Conservation (phyloP, 768 basidiomycete genomes). For the Arthromyces matolae region DNA sequence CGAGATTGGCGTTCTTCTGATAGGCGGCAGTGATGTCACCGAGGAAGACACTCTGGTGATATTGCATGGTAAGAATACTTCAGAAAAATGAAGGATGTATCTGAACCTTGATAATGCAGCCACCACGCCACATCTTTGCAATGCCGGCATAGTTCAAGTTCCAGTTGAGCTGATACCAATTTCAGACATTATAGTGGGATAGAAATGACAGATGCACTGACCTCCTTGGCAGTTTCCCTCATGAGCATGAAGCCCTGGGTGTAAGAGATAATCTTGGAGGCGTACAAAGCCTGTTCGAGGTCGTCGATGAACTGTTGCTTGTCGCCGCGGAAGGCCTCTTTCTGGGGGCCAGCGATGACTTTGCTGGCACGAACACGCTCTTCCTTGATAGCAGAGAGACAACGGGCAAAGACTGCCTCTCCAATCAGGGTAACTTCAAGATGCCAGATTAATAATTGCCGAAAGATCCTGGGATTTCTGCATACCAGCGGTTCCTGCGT, state of each 20-base stretch:
- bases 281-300: constrained; percentile 98
- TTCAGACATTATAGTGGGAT: not conserved
- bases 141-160: constrained; percentile 97
- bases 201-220: constrained; percentile 21
- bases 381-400: constrained; percentile 93
- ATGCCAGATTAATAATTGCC: constrained; percentile 4
- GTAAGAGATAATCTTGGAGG: constrained; percentile 99
- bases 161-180: constrained; percentile 60
- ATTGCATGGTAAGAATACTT: not conserved
- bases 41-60: constrained; percentile 88
- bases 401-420: constrained; percentile 98
- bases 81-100: not conserved
- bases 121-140: constrained; percentile 99
- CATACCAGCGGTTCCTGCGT: constrained; percentile 82
- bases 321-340: constrained; percentile 93
- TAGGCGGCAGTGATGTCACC: constrained; percentile 91
- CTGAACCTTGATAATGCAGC: constrained; percentile 93
- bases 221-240: constrained; percentile 96
- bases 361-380: constrained; percentile 95
- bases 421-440: constrained; percentile 91
- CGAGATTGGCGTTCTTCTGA: constrained; percentile 76
- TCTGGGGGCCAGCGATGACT: constrained; percentile 84
- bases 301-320: constrained; percentile 99
- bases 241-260: constrained; percentile 99
- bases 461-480: constrained; percentile 11